Conservation (phyloP, 2,329 filamentous ascomycete genomes). For the Ophiocordyceps polyrhachis-furcata region DNA sequence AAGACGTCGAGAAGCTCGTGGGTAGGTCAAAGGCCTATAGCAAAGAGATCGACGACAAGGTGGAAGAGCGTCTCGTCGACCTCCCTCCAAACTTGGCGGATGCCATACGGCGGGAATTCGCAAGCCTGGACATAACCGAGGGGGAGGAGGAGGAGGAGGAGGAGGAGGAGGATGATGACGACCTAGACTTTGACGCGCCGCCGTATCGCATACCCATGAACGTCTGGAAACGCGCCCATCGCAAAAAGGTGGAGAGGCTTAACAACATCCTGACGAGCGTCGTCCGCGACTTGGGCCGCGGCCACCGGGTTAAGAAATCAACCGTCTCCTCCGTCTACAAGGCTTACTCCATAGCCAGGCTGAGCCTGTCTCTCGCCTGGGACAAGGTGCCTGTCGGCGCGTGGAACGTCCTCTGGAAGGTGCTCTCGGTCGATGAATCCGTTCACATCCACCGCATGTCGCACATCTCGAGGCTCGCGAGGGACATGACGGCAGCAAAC, state of each 20-base stretch:
- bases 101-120: conserved; percentile 12
- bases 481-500: conserved; percentile 45
- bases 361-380: conserved; percentile 25
- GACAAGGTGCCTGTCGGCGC: conserved; percentile 37
- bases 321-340: conserved; percentile 26
- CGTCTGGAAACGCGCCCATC: conserved; percentile 18
- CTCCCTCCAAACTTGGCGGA: conserved; percentile 15
- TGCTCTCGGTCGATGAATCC: conserved; percentile 32
- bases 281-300: conserved; percentile 10
- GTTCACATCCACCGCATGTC: conserved; percentile 35
- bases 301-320: conserved; percentile 12
- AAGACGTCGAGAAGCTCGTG: conserved; percentile 17
- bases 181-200: conserved; percentile 1
- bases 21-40: conserved; percentile 16
- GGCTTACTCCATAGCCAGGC: conserved; percentile 27
- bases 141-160: no score
- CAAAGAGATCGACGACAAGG: conserved; percentile 15
- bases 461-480: conserved; percentile 41
- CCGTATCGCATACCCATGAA: conserved; percentile 14
- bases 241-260: conserved; percentile 18
- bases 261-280: conserved; percentile 14
- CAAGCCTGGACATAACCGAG: conserved; percentile 2
- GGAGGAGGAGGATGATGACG: conserved; percentile 4
- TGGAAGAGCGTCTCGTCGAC: conserved; percentile 12
- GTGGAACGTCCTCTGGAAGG: conserved; percentile 49